Percentiles rank a stretch among this genome's conserved stretches.
phyloP scores from a whole-genome alignment of 495 filamentous ascomycete genomes.

The Neurospora terricola region DNA sequence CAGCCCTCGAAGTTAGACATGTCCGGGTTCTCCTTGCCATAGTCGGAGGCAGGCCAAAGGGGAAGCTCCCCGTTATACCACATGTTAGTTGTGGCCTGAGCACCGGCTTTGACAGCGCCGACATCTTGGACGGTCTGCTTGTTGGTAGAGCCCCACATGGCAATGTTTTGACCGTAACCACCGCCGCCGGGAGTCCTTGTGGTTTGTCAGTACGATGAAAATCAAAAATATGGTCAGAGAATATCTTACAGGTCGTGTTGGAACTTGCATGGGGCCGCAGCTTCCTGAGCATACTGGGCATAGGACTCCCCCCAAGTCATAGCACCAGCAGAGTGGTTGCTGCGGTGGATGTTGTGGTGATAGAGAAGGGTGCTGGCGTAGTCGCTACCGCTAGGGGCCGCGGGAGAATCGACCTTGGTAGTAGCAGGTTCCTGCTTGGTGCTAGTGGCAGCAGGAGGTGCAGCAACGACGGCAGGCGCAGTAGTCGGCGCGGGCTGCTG shows the following conservation, averaged over 20 bases:
- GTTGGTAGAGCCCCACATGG: conserved; percentile 27
- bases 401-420: conserved; percentile 7
- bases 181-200: conserved; percentile 42
- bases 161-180: conserved; percentile 83
- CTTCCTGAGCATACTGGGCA: conserved; percentile 46
- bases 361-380: conserved; percentile 36
- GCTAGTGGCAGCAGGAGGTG: conserved; percentile 12
- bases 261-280: conserved; percentile 53
- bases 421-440: background rate
- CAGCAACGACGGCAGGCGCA: background rate
- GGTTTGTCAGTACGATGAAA: conserved; percentile 3
- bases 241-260: conserved; percentile 65
- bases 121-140: conserved; percentile 11
- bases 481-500: background rate
- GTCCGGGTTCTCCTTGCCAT: conserved; percentile 34
- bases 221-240: background rate
- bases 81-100: conserved; percentile 56
- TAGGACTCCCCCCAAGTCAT: conserved; percentile 55
- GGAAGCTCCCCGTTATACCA: conserved; percentile 78
- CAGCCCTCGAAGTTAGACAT: conserved; percentile 56
- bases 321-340: conserved; percentile 62
- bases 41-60: conserved; percentile 26
- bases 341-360: conserved; percentile 80
- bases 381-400: conserved; percentile 10
- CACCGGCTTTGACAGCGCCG: conserved; percentile 38